These are phyloP conservation scores for Theobroma cacao DNA, from an alignment of 345 rosid genomes.

Conservation along the genomic window DNA sequence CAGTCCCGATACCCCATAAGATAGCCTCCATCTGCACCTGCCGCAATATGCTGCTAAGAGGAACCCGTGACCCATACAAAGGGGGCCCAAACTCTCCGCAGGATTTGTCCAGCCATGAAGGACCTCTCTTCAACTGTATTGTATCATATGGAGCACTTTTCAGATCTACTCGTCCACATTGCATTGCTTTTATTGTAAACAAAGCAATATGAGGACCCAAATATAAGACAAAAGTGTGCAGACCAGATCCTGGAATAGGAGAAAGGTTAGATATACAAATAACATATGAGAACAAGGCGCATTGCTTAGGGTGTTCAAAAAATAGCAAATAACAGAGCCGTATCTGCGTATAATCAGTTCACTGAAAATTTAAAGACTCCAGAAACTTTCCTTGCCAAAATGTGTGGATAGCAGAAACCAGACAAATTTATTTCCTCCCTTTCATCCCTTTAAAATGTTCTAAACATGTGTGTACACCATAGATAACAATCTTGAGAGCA, in stretches of 20 bases:
- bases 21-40: constrained; percentile 88
- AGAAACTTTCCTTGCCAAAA: neutral
- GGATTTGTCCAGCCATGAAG: constrained; percentile 92
- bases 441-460: neutral
- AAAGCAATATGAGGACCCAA: constrained; percentile 96
- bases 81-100: constrained; percentile 87
- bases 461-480: neutral
- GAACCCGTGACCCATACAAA: constrained; percentile 72
- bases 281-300: neutral
- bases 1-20: constrained; percentile 97
- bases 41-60: constrained; percentile 75
- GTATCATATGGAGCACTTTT: constrained; percentile 97
- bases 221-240: constrained; percentile 96
- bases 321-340: neutral
- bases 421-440: neutral
- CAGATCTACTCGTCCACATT: constrained; percentile 87
- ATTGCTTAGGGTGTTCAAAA: neutral
- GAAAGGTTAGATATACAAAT: neutral
- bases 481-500: neutral
- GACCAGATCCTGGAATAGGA: constrained; percentile 79
- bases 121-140: constrained; percentile 70
- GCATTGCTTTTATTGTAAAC: constrained; percentile 91
- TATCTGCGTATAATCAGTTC: neutral
- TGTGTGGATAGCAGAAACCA: neutral
- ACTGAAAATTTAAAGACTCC: neutral